phyloP scores from a whole-genome alignment of 148 eudicot species.

The Euryodendron excelsum region DNA sequence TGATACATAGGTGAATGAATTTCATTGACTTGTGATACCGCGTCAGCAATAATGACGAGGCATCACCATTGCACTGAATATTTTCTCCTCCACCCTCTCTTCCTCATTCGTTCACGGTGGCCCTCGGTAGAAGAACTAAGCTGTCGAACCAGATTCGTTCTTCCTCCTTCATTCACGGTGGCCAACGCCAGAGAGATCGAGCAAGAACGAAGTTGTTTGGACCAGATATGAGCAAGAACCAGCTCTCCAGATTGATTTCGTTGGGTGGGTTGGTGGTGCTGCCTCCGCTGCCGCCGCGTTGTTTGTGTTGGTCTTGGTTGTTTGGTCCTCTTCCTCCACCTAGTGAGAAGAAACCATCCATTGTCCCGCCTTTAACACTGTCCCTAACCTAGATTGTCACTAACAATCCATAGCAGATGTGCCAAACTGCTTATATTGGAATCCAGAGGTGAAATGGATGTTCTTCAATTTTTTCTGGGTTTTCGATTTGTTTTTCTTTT shows the following conservation, averaged over 20 bases:
- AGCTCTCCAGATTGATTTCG: slow-evolving; percentile 37
- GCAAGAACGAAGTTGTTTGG: too few relatives aligned
- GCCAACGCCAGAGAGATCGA: too few relatives aligned
- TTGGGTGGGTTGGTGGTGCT: slow-evolving; percentile 15
- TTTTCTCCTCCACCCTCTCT: too few relatives aligned
- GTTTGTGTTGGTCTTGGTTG: background rate
- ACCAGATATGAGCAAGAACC: too few relatives aligned
- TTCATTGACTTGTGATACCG: too few relatives aligned
- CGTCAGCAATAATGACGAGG: too few relatives aligned
- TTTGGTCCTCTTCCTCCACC: slow-evolving; percentile 25
- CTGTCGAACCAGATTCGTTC: too few relatives aligned
- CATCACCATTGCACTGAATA: too few relatives aligned
- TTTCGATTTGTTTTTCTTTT: background rate
- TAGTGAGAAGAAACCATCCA: slow-evolving; percentile 60
- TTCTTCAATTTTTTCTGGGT: slow-evolving; percentile 2
- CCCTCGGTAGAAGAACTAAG: too few relatives aligned
- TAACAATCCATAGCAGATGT: slow-evolving; percentile 21
- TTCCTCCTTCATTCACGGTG: too few relatives aligned
- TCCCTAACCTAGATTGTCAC: slow-evolving; percentile 23
- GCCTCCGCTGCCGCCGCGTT: slow-evolving; percentile 6
- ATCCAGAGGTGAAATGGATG: slow-evolving; percentile 2
- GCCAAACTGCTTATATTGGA: background rate
- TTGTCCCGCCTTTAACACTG: slow-evolving; percentile 14
- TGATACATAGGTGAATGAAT: too few relatives aligned
- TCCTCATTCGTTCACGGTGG: too few relatives aligned